Evolutionary conservation across 1,284 basidiomycete genomes (phyloP), one percentile per base, ranked within the genome.

Genomic region (Ustilago shanxiensis): DNA sequence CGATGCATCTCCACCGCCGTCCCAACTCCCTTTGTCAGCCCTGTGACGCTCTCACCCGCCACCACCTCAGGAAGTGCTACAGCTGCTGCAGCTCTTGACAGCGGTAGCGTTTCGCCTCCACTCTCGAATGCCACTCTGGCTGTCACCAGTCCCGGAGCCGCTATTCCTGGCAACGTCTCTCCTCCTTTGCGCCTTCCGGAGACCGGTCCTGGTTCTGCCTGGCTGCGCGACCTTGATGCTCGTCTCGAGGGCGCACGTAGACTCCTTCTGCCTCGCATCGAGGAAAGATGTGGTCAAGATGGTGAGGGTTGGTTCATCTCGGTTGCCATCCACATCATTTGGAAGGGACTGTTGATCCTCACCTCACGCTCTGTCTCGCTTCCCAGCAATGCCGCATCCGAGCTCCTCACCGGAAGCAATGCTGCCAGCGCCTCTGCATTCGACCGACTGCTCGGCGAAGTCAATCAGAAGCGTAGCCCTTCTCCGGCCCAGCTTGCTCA

Each of bases 241-340:
- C 77, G 83, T 14, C 71, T 85, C 3, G 84, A 84, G 45, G 83
- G 72, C 13, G 78, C 76, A 9, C 71, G 83, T 22, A 69, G 77
- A 35, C 66, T 85, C 1, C 69, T 85, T 6, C 55, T 83, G 39
- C 75, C 83, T 31, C 82, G 84, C 24, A 79, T 85, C 54, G 80
- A 79, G 26, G 82, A 80, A 53, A 67, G 83, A 18, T 83, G 81
- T 33, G 80, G 82, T 20, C 73, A 82, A 35, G 83, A 84, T 56
- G 84, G 84, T 35, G 82, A 83, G 20, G 83, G 79, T 1, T 85
- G 84, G 84, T 84, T 83, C 72, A 83, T 84, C 58, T 83, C 83
- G 9, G 81, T 85, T 6, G 83, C 82, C 20, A 80, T 83, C 24
- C 82, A 85, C 55, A 33, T 77, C 49, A 82, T 85, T 62, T 85